phyloP scores from a whole-genome alignment of 129 eudicot genomes.

The carrot (Daucus carota) region DNA sequence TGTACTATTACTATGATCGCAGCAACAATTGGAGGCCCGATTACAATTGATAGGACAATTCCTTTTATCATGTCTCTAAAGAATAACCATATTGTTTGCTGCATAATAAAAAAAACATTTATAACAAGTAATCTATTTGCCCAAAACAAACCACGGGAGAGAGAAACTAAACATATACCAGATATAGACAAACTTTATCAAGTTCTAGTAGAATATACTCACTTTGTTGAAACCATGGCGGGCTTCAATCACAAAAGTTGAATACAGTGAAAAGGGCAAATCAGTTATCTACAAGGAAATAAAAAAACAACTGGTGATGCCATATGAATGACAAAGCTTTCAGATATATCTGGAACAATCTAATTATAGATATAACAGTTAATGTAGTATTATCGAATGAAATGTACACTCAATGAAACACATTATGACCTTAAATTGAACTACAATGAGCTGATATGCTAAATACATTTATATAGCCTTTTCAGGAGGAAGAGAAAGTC shows the following conservation, averaged over 20 bases:
- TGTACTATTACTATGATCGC: slow-evolving; percentile 90
- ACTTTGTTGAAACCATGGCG: slow-evolving; percentile 99
- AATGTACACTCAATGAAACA: neutral
- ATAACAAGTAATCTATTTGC: neutral
- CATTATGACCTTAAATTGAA: neutral
- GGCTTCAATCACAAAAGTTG: slow-evolving; percentile 92
- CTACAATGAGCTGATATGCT: neutral
- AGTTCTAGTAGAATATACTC: neutral
- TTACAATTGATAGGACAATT: slow-evolving; percentile 45
- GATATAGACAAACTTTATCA: neutral
- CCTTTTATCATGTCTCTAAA: slow-evolving; percentile 88
- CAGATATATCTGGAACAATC: neutral
- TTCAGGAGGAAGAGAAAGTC: neutral
- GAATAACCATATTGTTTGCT: slow-evolving; percentile 92
- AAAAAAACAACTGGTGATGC: neutral
- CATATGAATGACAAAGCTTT: slow-evolving; percentile 10
- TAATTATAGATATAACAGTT: neutral
- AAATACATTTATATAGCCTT: neutral
- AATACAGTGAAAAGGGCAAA: slow-evolving; percentile 91
- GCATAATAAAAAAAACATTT: slow-evolving; percentile 17
- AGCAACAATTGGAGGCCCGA: slow-evolving; percentile 94
- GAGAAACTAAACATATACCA: neutral
- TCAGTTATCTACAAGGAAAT: slow-evolving; percentile 64
- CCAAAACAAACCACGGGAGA: neutral
- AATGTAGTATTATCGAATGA: neutral